Percentiles rank a stretch among this genome's conserved stretches.
Evolutionary conservation across 306 rosid genomes (phyloP).

Genomic region (Vigna reflexopilosa): DNA sequence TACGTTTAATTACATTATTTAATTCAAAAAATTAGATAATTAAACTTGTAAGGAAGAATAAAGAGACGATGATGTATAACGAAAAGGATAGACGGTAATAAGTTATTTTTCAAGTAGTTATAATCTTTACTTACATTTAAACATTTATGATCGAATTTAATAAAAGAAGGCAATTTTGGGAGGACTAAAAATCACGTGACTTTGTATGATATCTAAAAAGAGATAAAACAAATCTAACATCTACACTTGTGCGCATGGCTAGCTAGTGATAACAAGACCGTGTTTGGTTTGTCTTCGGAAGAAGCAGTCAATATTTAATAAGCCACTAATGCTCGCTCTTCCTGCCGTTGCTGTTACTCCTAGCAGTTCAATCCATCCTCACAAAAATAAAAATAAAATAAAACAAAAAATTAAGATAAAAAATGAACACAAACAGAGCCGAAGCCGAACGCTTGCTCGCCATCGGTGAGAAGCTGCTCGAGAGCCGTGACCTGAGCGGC

Average conservation of each 20-base stretch:
- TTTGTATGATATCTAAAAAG: not conserved
- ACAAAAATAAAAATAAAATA: not conserved
- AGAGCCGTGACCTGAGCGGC: slow-evolving; percentile 74
- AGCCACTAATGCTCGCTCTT: not conserved
- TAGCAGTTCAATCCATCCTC: not conserved
- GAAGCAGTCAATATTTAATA: not conserved
- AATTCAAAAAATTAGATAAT: too few species aligned
- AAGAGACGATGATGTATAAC: too few species aligned
- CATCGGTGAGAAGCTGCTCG: slow-evolving; percentile 80
- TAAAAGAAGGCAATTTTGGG: too few species aligned
- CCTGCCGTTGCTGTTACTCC: not conserved
- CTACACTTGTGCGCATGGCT: not conserved
- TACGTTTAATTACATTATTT: too few species aligned
- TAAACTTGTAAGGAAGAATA: too few species aligned
- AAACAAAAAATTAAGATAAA: not conserved
- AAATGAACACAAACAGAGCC: slow-evolving; percentile 49
- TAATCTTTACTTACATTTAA: too few species aligned
- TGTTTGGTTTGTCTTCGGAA: not conserved
- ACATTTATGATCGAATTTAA: too few species aligned
- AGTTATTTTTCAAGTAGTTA: too few species aligned
- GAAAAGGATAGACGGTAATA: too few species aligned
- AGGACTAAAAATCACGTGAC: not conserved
- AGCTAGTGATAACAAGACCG: not conserved
- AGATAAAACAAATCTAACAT: not conserved
- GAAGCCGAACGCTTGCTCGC: slow-evolving; percentile 89